These are phyloP conservation scores for Apiospora marii DNA, from an alignment of 2,329 filamentous ascomycete genomes.

Conservation along the genomic window DNA sequence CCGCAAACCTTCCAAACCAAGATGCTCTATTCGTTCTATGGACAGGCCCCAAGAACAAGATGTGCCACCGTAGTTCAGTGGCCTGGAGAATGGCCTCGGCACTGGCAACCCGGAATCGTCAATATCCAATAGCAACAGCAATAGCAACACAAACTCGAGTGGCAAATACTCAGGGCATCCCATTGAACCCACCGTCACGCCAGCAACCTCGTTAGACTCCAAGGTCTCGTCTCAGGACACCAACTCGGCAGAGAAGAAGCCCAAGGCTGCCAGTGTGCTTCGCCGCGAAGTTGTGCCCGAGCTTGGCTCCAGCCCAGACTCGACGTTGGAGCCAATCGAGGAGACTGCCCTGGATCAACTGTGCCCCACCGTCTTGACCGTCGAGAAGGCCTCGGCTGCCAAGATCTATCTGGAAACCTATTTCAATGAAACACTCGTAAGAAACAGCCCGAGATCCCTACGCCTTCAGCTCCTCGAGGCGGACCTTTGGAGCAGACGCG, in stretches of 20 bases:
- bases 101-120: slow-evolving; percentile 31
- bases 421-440: slow-evolving; percentile 74
- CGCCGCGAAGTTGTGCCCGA: slow-evolving; percentile 37
- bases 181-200: slow-evolving; percentile 42
- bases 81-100: slow-evolving; percentile 23
- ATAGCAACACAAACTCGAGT: slow-evolving; percentile 36
- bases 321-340: slow-evolving; percentile 38
- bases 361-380: slow-evolving; percentile 60
- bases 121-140: slow-evolving; percentile 35
- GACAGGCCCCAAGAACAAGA: slow-evolving; percentile 40
- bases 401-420: slow-evolving; percentile 89
- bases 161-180: slow-evolving; percentile 38
- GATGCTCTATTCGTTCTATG: slow-evolving; percentile 46
- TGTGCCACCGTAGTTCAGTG: slow-evolving; percentile 35
- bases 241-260: slow-evolving; percentile 40
- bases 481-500: slow-evolving; percentile 61
- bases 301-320: slow-evolving; percentile 37
- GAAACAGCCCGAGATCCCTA: slow-evolving; percentile 64
- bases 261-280: slow-evolving; percentile 34
- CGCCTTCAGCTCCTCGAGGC: slow-evolving; percentile 70
- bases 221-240: slow-evolving; percentile 45
- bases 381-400: slow-evolving; percentile 80
- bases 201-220: slow-evolving; percentile 51
- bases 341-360: slow-evolving; percentile 26
- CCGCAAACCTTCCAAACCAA: slow-evolving; percentile 47